These are phyloP conservation scores for Chrysanthemum lavandulifolium DNA, from an alignment of 129 eudicot species.

Conservation along the genomic window DNA sequence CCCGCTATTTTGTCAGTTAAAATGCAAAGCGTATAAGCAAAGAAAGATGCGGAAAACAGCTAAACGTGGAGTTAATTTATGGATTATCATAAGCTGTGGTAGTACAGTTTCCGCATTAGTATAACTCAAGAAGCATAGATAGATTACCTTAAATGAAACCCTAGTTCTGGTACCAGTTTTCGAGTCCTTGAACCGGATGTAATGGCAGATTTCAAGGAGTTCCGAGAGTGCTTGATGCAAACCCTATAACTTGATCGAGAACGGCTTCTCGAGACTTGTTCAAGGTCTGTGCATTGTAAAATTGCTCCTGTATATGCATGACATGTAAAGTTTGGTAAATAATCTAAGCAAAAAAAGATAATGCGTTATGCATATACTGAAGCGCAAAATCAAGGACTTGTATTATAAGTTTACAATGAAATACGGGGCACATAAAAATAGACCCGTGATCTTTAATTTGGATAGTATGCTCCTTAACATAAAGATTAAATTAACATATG, in stretches of 20 bases:
- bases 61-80: background rate
- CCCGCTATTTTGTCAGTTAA: background rate
- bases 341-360: background rate
- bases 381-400: background rate
- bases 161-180: slow-evolving; percentile 66
- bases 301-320: slow-evolving; percentile 49
- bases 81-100: background rate
- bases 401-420: background rate
- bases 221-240: slow-evolving; percentile 43
- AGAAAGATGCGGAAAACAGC: background rate
- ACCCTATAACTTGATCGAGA: slow-evolving; percentile 37
- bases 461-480: too few relatives aligned
- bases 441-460: too few relatives aligned
- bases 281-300: slow-evolving; percentile 54
- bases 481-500: background rate
- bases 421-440: background rate
- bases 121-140: slow-evolving; percentile 3
- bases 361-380: background rate
- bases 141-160: slow-evolving; percentile 72
- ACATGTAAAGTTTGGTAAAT: background rate
- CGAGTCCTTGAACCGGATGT: slow-evolving; percentile 55
- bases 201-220: slow-evolving; percentile 42
- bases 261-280: slow-evolving; percentile 53
- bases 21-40: background rate
- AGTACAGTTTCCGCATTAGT: slow-evolving; percentile 7